Base-by-base conservation (phyloP, 805 yeast genomes). In the Jamesozyma gamospora region DNA sequence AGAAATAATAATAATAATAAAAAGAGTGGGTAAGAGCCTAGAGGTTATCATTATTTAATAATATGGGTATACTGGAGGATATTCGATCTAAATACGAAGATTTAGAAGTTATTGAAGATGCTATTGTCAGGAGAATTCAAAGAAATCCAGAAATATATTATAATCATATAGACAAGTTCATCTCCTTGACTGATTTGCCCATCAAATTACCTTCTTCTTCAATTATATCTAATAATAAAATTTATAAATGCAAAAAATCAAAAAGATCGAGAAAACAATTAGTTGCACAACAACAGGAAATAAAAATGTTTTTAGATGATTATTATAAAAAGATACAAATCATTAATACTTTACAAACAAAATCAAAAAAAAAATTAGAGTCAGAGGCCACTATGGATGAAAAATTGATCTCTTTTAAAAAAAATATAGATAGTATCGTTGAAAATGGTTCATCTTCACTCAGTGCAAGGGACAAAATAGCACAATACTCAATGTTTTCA, bases 51-150 rank as follows among this genome's bases (percentile, higher is more conserved):
- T n/a, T n/a, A n/a, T n/a, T n/a, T n/a, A n/a, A n/a, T n/a, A n/a
- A n/a, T n/a, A n/a, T 21, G 24, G 24, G 24, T 5, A 21, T 5
- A 21, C 8, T 21, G 24, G 24, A 21, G 8, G 8, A 8, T 21
- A 21, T 21, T 21, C 24, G 24, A 21, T 21, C 24, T 5, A 8
- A 21, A 1, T 42, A 75, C 7, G 86, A 79, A 50, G 92, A 82
- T 53, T 57, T 83, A 15, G 94, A 88, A 45, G 61, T 74, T 2
- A 70, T 90, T 3, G 94, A 88, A 50, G 51, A 61, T 24, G 85
- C 85, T 0, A 67, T 86, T 0, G 59, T 80, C 0, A 71, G 70
- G 35, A 64, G 96, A 39, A 61, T 86, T 4, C 64, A 67, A 37
- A 52, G 77, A 41, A 80, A 82, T 50, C 87, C 90, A 0, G 66